Conservation (phyloP, 106 monocot species). For the Vanilla planifolia region DNA sequence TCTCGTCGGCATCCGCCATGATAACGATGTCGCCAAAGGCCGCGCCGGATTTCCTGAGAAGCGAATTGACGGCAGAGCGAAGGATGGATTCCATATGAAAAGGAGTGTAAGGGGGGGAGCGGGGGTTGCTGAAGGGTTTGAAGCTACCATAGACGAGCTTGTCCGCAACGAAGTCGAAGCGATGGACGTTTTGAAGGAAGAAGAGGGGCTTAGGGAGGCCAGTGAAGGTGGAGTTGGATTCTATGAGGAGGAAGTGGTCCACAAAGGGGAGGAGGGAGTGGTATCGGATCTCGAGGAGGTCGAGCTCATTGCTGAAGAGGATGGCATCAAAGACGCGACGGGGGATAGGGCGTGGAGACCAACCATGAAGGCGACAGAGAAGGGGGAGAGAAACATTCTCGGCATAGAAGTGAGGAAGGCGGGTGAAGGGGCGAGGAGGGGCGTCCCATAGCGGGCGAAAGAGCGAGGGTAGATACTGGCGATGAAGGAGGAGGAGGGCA, state of each 20-base stretch:
- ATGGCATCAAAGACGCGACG: slow-evolving; percentile 81
- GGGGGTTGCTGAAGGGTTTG: slow-evolving; percentile 1
- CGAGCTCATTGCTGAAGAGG: slow-evolving; percentile 90
- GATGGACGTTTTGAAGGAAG: slow-evolving; percentile 28
- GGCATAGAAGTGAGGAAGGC: slow-evolving; percentile 66
- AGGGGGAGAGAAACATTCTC: slow-evolving; percentile 38
- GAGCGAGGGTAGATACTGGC: slow-evolving; percentile 52
- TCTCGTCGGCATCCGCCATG: slow-evolving; percentile 91
- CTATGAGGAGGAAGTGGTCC: slow-evolving; percentile 63
- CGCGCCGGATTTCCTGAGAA: slow-evolving; percentile 50
- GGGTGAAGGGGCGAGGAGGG: slow-evolving; percentile 70
- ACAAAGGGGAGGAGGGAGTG: slow-evolving; percentile 70
- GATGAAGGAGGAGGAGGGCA: slow-evolving; percentile 24
- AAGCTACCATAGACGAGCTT: slow-evolving; percentile 45
- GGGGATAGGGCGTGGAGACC: slow-evolving; percentile 43
- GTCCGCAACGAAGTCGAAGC: slow-evolving; percentile 36
- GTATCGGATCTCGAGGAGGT: slow-evolving; percentile 73
- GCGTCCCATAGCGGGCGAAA: slow-evolving; percentile 90
- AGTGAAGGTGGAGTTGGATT: slow-evolving; percentile 85
- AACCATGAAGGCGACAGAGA: slow-evolving; percentile 81
- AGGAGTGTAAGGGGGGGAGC: slow-evolving; percentile 19
- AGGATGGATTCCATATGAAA: slow-evolving; percentile 57
- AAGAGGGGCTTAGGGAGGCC: slow-evolving; percentile 60
- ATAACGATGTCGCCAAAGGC: slow-evolving; percentile 50
- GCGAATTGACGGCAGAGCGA: slow-evolving; percentile 33